phyloP scores from a whole-genome alignment of 108 stramenopile genomes.

The Cylindrotheca closterium region DNA sequence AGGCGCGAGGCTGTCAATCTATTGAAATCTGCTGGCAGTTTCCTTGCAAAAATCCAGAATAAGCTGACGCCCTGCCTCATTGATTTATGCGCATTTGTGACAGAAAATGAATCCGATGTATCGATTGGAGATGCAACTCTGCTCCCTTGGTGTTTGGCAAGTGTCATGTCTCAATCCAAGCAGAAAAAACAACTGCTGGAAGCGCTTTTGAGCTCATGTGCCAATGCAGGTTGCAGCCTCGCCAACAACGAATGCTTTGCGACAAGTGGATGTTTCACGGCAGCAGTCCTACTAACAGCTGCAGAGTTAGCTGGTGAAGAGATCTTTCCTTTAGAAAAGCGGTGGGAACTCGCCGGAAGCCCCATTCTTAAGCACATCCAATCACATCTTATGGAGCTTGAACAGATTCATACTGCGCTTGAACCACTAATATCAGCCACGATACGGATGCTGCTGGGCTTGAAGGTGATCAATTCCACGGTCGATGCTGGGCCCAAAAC shows the following conservation, averaged over 20 bases:
- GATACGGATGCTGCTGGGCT: slow-evolving; percentile 72
- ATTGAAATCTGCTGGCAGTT: slow-evolving; percentile 21
- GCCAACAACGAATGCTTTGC: background rate
- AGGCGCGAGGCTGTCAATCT: slow-evolving; percentile 41
- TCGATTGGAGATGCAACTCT: slow-evolving; percentile 17
- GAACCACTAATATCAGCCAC: slow-evolving; percentile 35
- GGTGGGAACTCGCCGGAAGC: slow-evolving; percentile 66
- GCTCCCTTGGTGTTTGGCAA: slow-evolving; percentile 10
- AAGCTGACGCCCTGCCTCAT: slow-evolving; percentile 12
- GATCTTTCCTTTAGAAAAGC: slow-evolving; percentile 45
- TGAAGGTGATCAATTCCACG: slow-evolving; percentile 38
- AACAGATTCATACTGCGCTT: slow-evolving; percentile 2
- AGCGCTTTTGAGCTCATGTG: slow-evolving; percentile 11
- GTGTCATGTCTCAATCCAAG: slow-evolving; percentile 9
- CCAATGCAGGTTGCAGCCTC: background rate
- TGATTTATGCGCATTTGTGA: slow-evolving; percentile 31
- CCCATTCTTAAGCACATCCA: slow-evolving; percentile 39
- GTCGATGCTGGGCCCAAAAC: slow-evolving; percentile 18
- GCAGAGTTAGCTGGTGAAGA: slow-evolving; percentile 69
- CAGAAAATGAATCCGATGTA: slow-evolving; percentile 44
- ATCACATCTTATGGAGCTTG: background rate
- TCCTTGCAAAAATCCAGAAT: slow-evolving; percentile 18
- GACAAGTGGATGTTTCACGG: slow-evolving; percentile 42
- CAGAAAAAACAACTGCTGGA: background rate
- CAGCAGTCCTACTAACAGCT: slow-evolving; percentile 50